Conservation (phyloP, 257 asterid genomes). For the Solanum appendiculatum region DNA sequence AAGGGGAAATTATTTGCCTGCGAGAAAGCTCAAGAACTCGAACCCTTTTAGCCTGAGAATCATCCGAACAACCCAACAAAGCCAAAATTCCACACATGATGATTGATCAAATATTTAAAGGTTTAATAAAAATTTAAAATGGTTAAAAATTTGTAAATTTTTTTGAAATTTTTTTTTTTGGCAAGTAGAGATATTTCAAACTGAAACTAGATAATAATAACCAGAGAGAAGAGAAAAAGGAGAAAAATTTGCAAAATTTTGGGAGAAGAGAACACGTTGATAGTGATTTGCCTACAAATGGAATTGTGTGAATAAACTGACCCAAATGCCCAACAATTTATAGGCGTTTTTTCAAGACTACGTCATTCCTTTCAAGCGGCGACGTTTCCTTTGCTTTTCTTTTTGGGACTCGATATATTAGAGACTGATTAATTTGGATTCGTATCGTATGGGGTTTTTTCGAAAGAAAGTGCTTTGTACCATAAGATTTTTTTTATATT, state of each 20-base stretch:
- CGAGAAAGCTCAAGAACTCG: conserved; percentile 99
- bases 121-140: not conserved
- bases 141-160: not conserved
- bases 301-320: not conserved
- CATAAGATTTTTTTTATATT: no score
- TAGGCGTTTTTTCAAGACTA: not conserved
- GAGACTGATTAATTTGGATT: not conserved
- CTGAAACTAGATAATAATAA: not conserved
- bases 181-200: not conserved
- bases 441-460: no score
- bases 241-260: not conserved
- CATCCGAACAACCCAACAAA: conserved; percentile 83
- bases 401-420: not conserved
- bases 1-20: conserved; percentile 29
- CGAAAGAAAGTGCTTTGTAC: no score
- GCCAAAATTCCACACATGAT: conserved; percentile 93
- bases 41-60: conserved; percentile 83
- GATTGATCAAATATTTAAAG: not conserved
- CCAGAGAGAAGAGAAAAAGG: not conserved
- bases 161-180: not conserved
- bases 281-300: not conserved
- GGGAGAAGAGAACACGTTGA: not conserved
- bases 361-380: not conserved
- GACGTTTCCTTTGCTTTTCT: not conserved
- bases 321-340: conserved; percentile 9